phyloP scores from a whole-genome alignment of 176 grass and related monocot species.

The Zizania latifolia region DNA sequence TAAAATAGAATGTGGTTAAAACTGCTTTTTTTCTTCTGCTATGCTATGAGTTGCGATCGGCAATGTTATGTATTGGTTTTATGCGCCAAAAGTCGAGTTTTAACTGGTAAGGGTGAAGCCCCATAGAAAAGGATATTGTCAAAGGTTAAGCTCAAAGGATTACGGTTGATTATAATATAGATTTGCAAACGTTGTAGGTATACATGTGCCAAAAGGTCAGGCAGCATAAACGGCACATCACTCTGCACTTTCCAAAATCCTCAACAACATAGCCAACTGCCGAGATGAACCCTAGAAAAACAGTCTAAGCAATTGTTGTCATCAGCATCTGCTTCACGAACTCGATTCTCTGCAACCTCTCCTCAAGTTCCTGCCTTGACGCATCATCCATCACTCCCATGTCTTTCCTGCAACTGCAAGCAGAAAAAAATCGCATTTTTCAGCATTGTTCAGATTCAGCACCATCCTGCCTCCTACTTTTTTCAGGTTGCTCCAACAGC shows the following conservation, averaged over 20 bases:
- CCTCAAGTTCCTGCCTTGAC: constrained; percentile 31
- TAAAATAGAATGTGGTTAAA: not conserved
- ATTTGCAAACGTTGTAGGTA: not conserved
- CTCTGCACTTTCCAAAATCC: not conserved
- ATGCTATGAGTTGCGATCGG: not conserved
- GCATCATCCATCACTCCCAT: constrained; percentile 7
- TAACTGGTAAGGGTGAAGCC: not conserved
- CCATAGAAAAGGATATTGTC: not conserved
- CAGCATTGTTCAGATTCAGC: not conserved
- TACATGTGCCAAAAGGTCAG: constrained; percentile 4
- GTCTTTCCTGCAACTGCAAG: constrained; percentile 37
- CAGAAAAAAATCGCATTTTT: not conserved
- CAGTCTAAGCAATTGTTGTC: constrained; percentile 40
- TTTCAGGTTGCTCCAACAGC: not conserved
- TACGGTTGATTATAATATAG: not conserved
- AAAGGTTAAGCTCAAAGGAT: not conserved
- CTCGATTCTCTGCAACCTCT: constrained; percentile 39
- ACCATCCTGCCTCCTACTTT: not conserved
- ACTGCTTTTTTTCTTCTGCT: not conserved
- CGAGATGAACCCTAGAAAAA: not conserved
- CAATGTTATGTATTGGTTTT: not conserved
- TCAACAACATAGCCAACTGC: not conserved
- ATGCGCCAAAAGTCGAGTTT: not conserved
- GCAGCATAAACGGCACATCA: not conserved
- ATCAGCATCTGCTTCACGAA: constrained; percentile 49